phyloP scores from a whole-genome alignment of 345 rosid genomes.

The Salix suchowensis region DNA sequence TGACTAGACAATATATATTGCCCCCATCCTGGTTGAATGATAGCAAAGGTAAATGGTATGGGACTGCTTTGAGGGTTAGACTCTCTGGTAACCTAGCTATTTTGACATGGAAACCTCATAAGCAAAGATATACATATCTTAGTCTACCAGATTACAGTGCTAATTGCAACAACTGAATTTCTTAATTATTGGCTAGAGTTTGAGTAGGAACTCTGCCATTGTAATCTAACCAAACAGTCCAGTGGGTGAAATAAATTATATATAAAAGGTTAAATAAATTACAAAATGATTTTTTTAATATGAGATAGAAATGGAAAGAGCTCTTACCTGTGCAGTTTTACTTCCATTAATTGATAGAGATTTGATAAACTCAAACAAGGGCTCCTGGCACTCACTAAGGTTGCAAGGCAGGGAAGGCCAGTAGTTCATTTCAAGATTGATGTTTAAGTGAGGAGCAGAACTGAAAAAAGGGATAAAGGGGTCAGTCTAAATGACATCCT shows the following conservation, averaged over 20 bases:
- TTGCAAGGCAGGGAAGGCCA: constrained; percentile 92
- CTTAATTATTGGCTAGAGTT: not conserved
- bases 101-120: not conserved
- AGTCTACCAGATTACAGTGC: constrained; percentile 38
- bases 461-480: constrained; percentile 34
- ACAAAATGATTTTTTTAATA: not conserved
- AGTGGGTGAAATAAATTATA: not conserved
- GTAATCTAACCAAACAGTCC: not conserved
- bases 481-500: not conserved
- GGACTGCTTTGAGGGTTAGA: not conserved
- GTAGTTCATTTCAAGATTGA: constrained; percentile 96
- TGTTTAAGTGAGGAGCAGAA: constrained; percentile 86
- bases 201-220: not conserved
- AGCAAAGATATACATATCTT: not conserved
- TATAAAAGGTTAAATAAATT: not conserved
- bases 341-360: constrained; percentile 69
- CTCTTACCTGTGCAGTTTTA: constrained; percentile 74
- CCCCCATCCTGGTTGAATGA: not conserved
- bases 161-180: not conserved
- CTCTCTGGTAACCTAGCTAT: not conserved
- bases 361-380: constrained; percentile 71
- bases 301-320: constrained; percentile 1
- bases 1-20: not conserved
- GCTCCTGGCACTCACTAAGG: constrained; percentile 83
- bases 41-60: not conserved